Evolutionary conservation across 345 rosid species (phyloP).

Genomic region (sweet orange (Citrus sinensis)): DNA sequence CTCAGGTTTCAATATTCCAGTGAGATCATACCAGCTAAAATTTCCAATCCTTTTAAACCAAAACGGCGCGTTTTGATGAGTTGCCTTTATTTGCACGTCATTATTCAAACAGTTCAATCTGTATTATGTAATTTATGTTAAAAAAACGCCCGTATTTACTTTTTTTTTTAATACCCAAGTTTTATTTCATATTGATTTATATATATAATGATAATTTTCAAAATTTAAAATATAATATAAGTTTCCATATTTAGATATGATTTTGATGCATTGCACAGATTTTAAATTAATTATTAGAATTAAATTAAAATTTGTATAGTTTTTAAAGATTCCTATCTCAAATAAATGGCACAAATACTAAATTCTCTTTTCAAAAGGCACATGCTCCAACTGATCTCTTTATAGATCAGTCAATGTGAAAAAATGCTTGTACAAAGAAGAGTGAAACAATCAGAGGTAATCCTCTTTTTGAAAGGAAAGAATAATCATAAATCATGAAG

Average conservation of each 20-base stretch:
- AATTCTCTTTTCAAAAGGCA: background rate
- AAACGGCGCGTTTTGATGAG: background rate
- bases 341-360: background rate
- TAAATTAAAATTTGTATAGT: background rate
- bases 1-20: constrained; percentile 25
- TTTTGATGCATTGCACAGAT: background rate
- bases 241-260: background rate
- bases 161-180: too few species aligned
- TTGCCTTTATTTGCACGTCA: background rate
- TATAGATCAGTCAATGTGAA: background rate
- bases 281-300: background rate
- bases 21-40: constrained; percentile 13
- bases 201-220: too few species aligned
- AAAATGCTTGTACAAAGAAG: constrained; percentile 38
- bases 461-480: constrained; percentile 19
- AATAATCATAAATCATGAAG: constrained; percentile 31
- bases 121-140: too few species aligned
- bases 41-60: background rate
- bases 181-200: too few species aligned
- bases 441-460: constrained; percentile 31
- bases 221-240: too few species aligned
- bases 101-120: too few species aligned
- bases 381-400: background rate
- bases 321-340: background rate
- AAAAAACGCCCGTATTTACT: too few species aligned